Percentiles rank a stretch among this genome's conserved stretches.
Evolutionary conservation across 169 alveolate species (phyloP).

Genomic region (Eimeria praecox): DNA sequence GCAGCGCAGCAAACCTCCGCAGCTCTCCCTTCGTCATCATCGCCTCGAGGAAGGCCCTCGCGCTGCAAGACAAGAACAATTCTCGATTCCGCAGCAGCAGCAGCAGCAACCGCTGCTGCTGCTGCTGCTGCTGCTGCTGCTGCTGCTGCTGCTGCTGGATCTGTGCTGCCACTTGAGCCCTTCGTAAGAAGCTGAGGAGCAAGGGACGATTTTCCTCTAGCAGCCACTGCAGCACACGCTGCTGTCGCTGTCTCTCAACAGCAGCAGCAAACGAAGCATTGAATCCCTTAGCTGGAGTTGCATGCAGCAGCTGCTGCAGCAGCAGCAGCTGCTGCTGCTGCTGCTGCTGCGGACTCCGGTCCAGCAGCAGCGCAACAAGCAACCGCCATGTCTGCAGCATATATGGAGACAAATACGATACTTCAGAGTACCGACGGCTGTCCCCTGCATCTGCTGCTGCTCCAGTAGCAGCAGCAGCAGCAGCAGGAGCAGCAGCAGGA

Average conservation of each 20-base stretch:
- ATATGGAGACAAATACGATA: slow-evolving; percentile 64
- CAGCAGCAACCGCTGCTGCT: slow-evolving; percentile 8
- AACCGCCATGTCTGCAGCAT: slow-evolving; percentile 78
- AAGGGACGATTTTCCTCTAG: slow-evolving; percentile 11
- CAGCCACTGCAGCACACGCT: slow-evolving; percentile 51
- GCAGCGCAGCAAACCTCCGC: slow-evolving; percentile 62
- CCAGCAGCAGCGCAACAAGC: slow-evolving; percentile 70
- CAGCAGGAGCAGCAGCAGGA: not conserved
- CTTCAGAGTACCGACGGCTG: slow-evolving; percentile 21
- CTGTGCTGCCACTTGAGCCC: not conserved
- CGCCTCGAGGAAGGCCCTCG: slow-evolving; percentile 1
- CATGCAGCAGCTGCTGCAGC: slow-evolving; percentile 24
- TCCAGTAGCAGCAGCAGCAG: not conserved
- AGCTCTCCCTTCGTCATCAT: not conserved
- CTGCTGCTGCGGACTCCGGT: slow-evolving; percentile 23
- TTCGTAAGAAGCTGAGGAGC: slow-evolving; percentile 25
- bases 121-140: slow-evolving; percentile 49
- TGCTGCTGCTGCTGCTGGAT: slow-evolving; percentile 28
- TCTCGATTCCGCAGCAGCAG: not conserved
- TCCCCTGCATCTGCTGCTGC: not conserved
- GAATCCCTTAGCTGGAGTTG: not conserved
- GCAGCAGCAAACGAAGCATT: slow-evolving; percentile 44
- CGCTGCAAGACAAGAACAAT: slow-evolving; percentile 15
- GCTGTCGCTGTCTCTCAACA: slow-evolving; percentile 65
- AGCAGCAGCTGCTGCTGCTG: slow-evolving; percentile 22